A percentile compares a stretch with the other conserved stretches of the same genome.
phyloP scores from a whole-genome alignment of 352 stramenopile species.

The Pythium diclinum region DNA sequence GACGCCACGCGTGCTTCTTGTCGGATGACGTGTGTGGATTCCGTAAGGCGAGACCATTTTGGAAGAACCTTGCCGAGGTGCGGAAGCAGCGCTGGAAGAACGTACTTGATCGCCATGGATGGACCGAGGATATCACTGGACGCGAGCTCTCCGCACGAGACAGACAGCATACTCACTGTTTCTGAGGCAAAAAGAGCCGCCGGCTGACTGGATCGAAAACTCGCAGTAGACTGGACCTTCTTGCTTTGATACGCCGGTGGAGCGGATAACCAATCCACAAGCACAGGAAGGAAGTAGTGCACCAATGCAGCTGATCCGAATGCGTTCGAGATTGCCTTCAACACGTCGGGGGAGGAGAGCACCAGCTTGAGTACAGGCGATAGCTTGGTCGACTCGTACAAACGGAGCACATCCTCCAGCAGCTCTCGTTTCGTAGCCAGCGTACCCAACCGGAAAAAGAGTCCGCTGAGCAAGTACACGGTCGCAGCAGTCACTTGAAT shows the following conservation, averaged over 20 bases:
- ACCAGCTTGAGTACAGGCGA: slow-evolving; percentile 37
- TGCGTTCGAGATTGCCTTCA: slow-evolving; percentile 26
- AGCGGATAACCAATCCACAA: slow-evolving; percentile 65
- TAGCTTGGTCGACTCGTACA: slow-evolving; percentile 59
- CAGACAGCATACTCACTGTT: slow-evolving; percentile 39
- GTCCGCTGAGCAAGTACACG: slow-evolving; percentile 50
- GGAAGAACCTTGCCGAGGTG: slow-evolving; percentile 49
- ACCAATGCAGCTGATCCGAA: slow-evolving; percentile 53
- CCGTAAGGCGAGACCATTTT: slow-evolving; percentile 56
- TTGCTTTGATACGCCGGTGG: slow-evolving; percentile 18
- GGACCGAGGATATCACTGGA: slow-evolving; percentile 52
- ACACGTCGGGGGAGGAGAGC: slow-evolving; percentile 44
- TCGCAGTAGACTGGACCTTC: not conserved
- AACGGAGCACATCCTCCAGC: slow-evolving; percentile 41
- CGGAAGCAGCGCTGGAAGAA: slow-evolving; percentile 52
- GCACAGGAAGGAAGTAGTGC: slow-evolving; percentile 50
- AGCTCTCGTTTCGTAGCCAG: slow-evolving; percentile 31
- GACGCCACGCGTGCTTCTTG: slow-evolving; percentile 21
- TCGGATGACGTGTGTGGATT: slow-evolving; percentile 37
- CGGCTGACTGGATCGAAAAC: slow-evolving; percentile 9
- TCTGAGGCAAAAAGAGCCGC: slow-evolving; percentile 43
- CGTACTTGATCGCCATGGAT: slow-evolving; percentile 55
- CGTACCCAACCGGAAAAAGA: slow-evolving; percentile 44
- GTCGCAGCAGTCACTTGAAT: slow-evolving; percentile 52
- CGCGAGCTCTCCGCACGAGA: slow-evolving; percentile 48